These are phyloP conservation scores for Coemansia sp. DNA, from an alignment of 192 early-diverging fungal genomes.

Conservation along the genomic window DNA sequence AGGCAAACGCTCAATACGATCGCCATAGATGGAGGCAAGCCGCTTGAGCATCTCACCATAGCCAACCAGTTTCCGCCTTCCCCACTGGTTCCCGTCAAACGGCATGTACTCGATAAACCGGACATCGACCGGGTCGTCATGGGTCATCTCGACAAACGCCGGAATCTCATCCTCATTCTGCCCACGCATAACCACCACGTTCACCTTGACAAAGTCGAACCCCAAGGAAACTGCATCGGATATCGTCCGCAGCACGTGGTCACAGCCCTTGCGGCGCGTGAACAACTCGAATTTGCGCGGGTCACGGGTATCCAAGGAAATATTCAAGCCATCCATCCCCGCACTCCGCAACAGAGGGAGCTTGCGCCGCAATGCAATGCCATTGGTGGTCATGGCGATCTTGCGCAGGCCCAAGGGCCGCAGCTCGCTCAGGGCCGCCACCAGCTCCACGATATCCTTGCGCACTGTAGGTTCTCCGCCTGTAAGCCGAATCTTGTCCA, in stretches of 20 bases:
- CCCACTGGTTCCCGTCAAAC: conserved; percentile 95
- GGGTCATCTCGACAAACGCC: conserved; percentile 80
- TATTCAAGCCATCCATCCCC: conserved; percentile 84
- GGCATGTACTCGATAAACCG: conserved; percentile 99
- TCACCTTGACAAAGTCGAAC: conserved; percentile 79
- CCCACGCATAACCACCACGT: conserved; percentile 86
- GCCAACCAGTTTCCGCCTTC: conserved; percentile 70
- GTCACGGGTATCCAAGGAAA: conserved; percentile 89
- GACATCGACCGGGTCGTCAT: conserved; percentile 65
- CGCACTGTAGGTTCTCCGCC: conserved; percentile 96
- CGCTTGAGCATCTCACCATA: conserved; percentile 69
- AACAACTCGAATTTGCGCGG: conserved; percentile 82
- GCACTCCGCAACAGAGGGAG: conserved; percentile 59
- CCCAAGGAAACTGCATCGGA: conserved; percentile 59
- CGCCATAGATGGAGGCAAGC: conserved; percentile 54
- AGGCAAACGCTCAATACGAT: conserved; percentile 51
- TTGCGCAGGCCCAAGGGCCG: conserved; percentile 65
- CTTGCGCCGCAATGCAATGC: conserved; percentile 83
- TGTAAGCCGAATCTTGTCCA: conserved; percentile 91
- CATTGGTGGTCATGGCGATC: conserved; percentile 94
- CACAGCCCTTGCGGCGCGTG: conserved; percentile 77
- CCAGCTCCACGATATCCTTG: conserved; percentile 80
- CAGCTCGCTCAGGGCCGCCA: conserved; percentile 71
- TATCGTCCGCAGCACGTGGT: conserved; percentile 72
- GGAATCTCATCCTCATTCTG: conserved; percentile 80